phyloP scores from a whole-genome alignment of 2,329 filamentous ascomycete species.

The Fusarium metavorans region DNA sequence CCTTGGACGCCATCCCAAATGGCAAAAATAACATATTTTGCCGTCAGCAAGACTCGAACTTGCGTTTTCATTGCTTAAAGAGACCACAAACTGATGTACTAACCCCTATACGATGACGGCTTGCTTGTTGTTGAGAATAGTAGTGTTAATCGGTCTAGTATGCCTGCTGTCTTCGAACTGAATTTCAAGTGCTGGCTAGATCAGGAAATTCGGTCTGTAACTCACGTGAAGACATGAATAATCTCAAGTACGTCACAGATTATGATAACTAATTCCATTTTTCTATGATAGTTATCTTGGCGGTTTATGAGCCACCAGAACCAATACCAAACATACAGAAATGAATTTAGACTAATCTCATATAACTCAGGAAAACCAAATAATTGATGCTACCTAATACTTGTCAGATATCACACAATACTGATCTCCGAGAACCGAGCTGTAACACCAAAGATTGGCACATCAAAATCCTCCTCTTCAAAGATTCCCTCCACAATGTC shows the following conservation, averaged over 20 bases:
- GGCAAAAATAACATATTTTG: neutral
- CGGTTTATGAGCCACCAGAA: neutral
- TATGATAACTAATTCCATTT: neutral
- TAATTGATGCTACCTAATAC: neutral
- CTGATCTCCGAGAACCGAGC: neutral
- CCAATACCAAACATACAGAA: neutral
- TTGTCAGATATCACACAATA: neutral
- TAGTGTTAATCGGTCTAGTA: neutral
- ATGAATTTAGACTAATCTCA: neutral
- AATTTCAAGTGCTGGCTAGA: neutral
- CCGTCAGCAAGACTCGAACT: slow-evolving; percentile 1
- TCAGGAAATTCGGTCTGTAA: neutral
- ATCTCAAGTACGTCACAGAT: neutral
- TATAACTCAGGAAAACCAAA: neutral
- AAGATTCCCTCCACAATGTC: neutral
- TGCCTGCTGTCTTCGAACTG: neutral
- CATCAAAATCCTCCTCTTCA: neutral
- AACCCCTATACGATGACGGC: neutral
- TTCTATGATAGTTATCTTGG: neutral
- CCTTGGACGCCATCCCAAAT: neutral
- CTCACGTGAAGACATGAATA: neutral
- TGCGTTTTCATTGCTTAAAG: neutral
- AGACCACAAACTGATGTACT: neutral
- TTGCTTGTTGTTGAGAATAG: neutral
- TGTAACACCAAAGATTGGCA: neutral